phyloP scores from a whole-genome alignment of 2,329 filamentous ascomycete species.

The Cytospora mali region DNA sequence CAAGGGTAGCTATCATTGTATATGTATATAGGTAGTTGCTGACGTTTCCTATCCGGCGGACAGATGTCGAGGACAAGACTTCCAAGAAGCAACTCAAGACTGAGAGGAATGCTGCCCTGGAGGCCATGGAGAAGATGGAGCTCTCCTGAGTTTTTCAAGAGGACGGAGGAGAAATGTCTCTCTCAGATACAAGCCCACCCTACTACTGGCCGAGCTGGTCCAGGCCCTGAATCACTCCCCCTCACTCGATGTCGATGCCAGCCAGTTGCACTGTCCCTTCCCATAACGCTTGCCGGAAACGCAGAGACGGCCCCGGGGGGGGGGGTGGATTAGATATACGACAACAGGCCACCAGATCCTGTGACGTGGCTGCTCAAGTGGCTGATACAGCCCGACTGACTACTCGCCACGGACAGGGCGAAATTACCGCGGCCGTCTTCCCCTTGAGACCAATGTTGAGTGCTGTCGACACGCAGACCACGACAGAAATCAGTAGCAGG shows the following conservation, averaged over 20 bases:
- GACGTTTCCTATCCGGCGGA: not conserved
- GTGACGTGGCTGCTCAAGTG: not conserved
- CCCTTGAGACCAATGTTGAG: not conserved
- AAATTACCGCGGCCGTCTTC: not conserved
- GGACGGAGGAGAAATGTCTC: not conserved
- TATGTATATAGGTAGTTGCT: not conserved
- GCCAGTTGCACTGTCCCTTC: not conserved
- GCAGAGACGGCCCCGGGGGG: not conserved
- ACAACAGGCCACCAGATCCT: not conserved
- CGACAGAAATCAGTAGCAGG: not conserved
- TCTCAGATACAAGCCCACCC: not conserved
- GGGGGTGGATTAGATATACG: not conserved
- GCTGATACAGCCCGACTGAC: not conserved
- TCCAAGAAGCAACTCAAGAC: conserved; percentile 28
- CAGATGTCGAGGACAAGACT: conserved; percentile 21
- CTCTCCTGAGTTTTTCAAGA: conserved; percentile 12
- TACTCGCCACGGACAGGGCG: not conserved
- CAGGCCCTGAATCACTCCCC: not conserved
- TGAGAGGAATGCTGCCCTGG: conserved; percentile 23
- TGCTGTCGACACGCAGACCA: not conserved
- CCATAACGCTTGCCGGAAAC: not conserved
- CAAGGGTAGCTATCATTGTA: too few species aligned
- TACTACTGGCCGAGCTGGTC: not conserved
- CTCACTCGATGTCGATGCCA: not conserved
- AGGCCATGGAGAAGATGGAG: conserved; percentile 27